Base-by-base conservation (phyloP, 1,284 basidiomycete genomes). In the Salmacisia buchloeana region DNA sequence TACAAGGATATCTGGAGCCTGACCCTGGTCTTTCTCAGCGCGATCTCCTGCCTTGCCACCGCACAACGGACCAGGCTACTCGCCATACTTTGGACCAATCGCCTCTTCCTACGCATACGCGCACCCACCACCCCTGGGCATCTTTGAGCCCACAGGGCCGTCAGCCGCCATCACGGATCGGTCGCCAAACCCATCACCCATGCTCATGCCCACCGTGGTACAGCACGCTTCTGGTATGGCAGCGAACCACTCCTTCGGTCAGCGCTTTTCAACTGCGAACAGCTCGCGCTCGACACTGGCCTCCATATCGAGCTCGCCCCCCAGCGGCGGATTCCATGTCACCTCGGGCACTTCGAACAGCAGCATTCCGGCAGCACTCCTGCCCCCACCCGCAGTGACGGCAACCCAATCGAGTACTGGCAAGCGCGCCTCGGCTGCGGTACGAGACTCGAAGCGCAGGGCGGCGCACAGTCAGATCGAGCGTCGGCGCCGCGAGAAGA, bases 391-490 rank as follows among this genome's bases (percentile, higher is more conserved):
- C 12, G 49, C 49, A 25, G 27, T 31, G 27, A 29, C 49, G 4
- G 7, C 29, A 18, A 3, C 27, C 15, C 31, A 7, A 1, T 29
- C 49, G 5, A 13, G 27, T 9, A 9, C 49, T 13, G 27, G 29
- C 5, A 54, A 54, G 27, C 25, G 49, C 4, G 49, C 49, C 21
- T 54, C 49, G 3, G 49, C 49, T 15, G 31, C 49, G 3, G 23
- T n/a, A 10, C 67, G 72, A 9, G 74, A 74, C 59, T 70, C 69
- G 5, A 71, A 72, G 49, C 68, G 74, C 10, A 62, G 73, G 21
- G 73, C 74, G 3, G 74, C 74, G 3, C 67, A 68, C 58, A 61
- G 59, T 39, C 67, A 66, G 38, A 68, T 68, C 33, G 67, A 68
- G 36, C 12, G 67, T 5, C 43, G 67, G 15, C 59, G 67, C 9